Conservation (phyloP, 225 moss, liverwort and hornwort genomes). For the Pseudisothecium myosuroides region DNA sequence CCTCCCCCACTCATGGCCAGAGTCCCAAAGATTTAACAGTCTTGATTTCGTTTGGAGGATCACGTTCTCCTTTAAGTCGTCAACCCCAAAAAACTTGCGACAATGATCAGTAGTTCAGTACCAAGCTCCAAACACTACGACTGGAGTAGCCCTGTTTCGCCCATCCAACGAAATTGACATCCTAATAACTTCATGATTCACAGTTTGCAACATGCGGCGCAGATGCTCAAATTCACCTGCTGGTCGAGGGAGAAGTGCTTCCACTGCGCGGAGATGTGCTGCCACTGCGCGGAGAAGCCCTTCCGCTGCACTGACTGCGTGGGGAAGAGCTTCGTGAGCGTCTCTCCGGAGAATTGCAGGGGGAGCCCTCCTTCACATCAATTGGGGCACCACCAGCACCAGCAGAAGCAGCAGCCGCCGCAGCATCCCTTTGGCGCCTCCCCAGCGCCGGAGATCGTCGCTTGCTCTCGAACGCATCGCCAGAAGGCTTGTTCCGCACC, state of each 20-base stretch:
- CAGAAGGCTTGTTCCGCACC: conserved; percentile 39
- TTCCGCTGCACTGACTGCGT: background rate
- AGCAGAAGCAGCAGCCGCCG: background rate
- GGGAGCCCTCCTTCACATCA: background rate
- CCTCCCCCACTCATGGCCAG: background rate
- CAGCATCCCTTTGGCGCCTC: conserved; percentile 13
- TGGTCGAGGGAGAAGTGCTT: background rate
- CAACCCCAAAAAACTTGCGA: background rate
- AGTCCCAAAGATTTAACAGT: background rate
- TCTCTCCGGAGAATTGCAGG: background rate
- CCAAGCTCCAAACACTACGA: background rate
- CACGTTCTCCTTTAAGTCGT: background rate
- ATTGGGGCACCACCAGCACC: background rate
- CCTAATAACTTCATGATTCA: background rate
- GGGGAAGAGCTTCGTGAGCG: background rate
- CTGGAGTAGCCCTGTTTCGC: background rate
- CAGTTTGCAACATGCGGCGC: background rate
- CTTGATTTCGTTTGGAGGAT: background rate
- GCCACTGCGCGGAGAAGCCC: background rate
- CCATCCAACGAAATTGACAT: background rate
- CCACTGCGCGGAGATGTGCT: conserved; percentile 2
- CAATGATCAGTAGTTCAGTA: background rate
- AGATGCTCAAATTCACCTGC: background rate
- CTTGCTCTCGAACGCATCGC: conserved; percentile 36
- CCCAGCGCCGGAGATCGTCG: conserved; percentile 36